phyloP scores from a whole-genome alignment of 2,329 filamentous ascomycete genomes.

The Talaromyces sp. region DNA sequence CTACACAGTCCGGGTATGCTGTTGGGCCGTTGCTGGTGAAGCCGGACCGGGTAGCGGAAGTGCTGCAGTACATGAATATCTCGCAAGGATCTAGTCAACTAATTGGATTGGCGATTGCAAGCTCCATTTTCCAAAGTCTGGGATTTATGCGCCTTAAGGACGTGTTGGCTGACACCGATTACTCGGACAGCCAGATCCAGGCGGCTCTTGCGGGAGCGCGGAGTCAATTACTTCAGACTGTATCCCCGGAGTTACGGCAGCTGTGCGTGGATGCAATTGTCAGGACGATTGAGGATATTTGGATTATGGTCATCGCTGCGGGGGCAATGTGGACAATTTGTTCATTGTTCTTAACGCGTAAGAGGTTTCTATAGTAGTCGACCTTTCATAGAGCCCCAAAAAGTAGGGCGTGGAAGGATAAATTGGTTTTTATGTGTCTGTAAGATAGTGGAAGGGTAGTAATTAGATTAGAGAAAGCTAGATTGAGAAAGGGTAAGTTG shows the following conservation, averaged over 20 bases:
- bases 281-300: neutral
- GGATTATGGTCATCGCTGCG: neutral
- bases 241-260: neutral
- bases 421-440: too few relatives aligned
- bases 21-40: conserved; percentile 8
- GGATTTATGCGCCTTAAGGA: neutral
- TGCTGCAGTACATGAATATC: conserved; percentile 2
- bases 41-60: neutral
- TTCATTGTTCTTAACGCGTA: neutral
- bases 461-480: neutral
- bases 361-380: neutral
- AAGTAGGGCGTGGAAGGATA: neutral
- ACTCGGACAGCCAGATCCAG: neutral
- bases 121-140: conserved; percentile 3
- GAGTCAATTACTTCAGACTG: neutral
- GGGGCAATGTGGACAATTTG: neutral
- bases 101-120: neutral
- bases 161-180: neutral
- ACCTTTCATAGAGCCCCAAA: neutral
- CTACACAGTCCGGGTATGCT: conserved; percentile 17
- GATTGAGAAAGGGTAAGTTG: neutral
- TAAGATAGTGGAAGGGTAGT: neutral
- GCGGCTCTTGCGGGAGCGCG: neutral
- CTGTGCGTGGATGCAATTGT: neutral
- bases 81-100: conserved; percentile 1